Conservation (phyloP, 2,329 filamentous ascomycete species). For the Chrysosporium queenslandicum region DNA sequence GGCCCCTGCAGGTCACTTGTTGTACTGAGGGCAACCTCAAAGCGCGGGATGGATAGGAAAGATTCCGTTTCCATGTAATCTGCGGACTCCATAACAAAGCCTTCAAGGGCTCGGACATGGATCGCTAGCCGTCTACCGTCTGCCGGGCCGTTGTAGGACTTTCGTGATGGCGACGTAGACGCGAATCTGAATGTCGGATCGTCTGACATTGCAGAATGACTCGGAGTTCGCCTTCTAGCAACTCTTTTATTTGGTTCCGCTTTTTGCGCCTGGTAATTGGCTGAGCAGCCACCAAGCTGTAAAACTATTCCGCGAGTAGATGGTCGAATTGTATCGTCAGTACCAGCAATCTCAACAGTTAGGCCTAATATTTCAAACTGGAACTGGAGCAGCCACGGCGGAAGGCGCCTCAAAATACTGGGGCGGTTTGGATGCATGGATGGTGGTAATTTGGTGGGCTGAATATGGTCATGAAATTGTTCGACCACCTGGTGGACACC, state of each 20-base stretch:
- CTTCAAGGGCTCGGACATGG: conserved; percentile 74
- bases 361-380: conserved; percentile 81
- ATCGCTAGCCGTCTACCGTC: conserved; percentile 76
- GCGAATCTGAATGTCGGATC: conserved; percentile 49
- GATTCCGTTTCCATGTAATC: conserved; percentile 77
- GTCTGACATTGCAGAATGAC: conserved; percentile 55
- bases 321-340: conserved; percentile 72
- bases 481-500: conserved; percentile 84
- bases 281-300: conserved; percentile 76
- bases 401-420: conserved; percentile 68
- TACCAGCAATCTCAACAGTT: conserved; percentile 78
- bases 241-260: conserved; percentile 45
- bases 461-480: conserved; percentile 63
- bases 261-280: conserved; percentile 78
- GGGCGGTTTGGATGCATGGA: conserved; percentile 45
- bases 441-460: conserved; percentile 49
- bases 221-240: conserved; percentile 63
- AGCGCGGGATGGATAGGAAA: conserved; percentile 74
- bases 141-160: conserved; percentile 37
- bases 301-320: conserved; percentile 73
- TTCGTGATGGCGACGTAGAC: conserved; percentile 39
- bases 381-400: conserved; percentile 73
- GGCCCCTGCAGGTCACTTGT: conserved; percentile 78
- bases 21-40: conserved; percentile 78
- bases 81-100: conserved; percentile 77